Conservation (phyloP, 176 grass and related monocot species). For the Juncus effusus region DNA sequence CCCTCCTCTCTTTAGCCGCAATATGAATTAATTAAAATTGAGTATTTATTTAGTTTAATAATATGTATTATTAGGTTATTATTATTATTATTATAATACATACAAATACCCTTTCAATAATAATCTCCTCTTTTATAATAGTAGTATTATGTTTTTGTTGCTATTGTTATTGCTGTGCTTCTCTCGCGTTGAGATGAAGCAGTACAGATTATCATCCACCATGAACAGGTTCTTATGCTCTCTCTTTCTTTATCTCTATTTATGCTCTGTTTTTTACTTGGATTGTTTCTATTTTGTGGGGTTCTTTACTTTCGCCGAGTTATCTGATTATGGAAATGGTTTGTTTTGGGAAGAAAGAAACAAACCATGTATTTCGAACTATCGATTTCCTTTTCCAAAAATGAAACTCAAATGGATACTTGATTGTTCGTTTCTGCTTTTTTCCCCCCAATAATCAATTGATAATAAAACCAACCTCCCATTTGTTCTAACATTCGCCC, state of each 20-base stretch:
- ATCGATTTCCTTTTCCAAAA: slow-evolving; percentile 4
- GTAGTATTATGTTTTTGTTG: no score
- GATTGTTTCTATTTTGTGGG: background rate
- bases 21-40: background rate
- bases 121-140: no score
- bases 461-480: no score
- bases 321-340: background rate
- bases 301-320: background rate
- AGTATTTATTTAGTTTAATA: no score
- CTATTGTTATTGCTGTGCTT: background rate
- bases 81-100: no score
- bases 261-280: slow-evolving; percentile 13
- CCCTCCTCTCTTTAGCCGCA: slow-evolving; percentile 14
- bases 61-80: no score
- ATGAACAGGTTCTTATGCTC: slow-evolving; percentile 16
- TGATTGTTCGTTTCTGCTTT: slow-evolving; percentile 1
- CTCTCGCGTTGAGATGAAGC: slow-evolving; percentile 25
- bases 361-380: slow-evolving; percentile 28
- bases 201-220: slow-evolving; percentile 12
- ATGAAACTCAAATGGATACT: slow-evolving; percentile 6
- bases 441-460: background rate
- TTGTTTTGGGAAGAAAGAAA: slow-evolving; percentile 1
- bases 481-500: background rate
- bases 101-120: no score
- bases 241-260: background rate